Percentiles rank a stretch among this genome's conserved stretches.
These are phyloP conservation scores for Rhodomyrtus tomentosa DNA, from an alignment of 345 rosid species.

Conservation along the genomic window DNA sequence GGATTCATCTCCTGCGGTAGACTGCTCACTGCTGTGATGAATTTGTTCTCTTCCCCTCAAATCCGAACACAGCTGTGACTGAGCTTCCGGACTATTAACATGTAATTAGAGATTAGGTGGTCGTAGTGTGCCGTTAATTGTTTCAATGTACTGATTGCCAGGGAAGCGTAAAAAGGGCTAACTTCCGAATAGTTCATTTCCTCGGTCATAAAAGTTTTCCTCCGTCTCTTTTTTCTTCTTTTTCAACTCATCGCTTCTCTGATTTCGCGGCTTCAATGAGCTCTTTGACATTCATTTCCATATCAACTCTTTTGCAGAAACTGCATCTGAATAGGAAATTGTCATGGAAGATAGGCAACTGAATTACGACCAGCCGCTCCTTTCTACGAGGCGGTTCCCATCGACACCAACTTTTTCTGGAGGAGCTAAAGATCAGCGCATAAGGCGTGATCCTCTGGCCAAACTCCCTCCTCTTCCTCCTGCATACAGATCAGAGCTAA, in stretches of 20 bases:
- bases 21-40: neutral
- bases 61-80: neutral
- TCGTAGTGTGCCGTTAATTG: neutral
- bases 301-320: neutral
- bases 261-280: neutral
- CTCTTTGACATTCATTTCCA: neutral
- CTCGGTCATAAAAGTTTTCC: neutral
- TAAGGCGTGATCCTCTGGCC: constrained; percentile 21
- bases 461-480: constrained; percentile 28
- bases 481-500: constrained; percentile 57
- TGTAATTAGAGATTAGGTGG: neutral
- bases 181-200: neutral
- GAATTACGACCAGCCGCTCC: constrained; percentile 62
- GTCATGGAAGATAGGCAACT: constrained; percentile 66
- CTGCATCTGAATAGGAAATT: neutral
- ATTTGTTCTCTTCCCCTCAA: neutral
- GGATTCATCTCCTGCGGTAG: neutral
- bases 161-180: neutral
- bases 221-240: neutral
- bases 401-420: constrained; percentile 6
- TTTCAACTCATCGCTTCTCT: neutral
- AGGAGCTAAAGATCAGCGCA: constrained; percentile 28
- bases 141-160: neutral
- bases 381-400: constrained; percentile 59
- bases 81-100: neutral